Conservation (phyloP, 352 stramenopile species). For the Globisporangium recalcitrans region DNA sequence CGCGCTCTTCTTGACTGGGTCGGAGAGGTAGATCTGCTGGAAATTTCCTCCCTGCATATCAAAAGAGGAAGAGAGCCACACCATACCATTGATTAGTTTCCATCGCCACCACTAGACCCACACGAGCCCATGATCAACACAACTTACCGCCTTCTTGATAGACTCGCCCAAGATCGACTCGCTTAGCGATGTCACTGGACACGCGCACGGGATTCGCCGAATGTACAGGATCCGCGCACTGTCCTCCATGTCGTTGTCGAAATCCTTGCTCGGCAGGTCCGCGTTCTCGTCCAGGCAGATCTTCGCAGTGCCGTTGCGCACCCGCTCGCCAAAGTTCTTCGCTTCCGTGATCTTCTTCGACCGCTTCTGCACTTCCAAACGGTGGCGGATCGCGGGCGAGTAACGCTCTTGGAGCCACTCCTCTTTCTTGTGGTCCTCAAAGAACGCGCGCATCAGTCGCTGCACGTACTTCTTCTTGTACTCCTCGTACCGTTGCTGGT, state of each 20-base stretch:
- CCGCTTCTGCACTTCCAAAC: slow-evolving; percentile 58
- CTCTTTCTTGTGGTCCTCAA: slow-evolving; percentile 78
- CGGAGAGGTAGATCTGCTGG: slow-evolving; percentile 72
- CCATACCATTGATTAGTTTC: not conserved
- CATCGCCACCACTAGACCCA: slow-evolving; percentile 1
- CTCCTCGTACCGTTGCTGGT: slow-evolving; percentile 83
- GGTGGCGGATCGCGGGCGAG: slow-evolving; percentile 66
- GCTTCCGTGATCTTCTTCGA: slow-evolving; percentile 66
- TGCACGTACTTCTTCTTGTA: slow-evolving; percentile 88
- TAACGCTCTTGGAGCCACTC: slow-evolving; percentile 87
- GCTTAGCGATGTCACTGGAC: slow-evolving; percentile 56
- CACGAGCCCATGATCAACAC: not conserved
- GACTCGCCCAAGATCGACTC: slow-evolving; percentile 64
- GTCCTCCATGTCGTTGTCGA: slow-evolving; percentile 76
- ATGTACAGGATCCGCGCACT: slow-evolving; percentile 75
- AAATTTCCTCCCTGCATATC: slow-evolving; percentile 55
- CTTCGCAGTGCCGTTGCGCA: slow-evolving; percentile 41
- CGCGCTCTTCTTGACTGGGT: slow-evolving; percentile 82
- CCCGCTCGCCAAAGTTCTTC: slow-evolving; percentile 67
- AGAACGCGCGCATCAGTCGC: slow-evolving; percentile 75
- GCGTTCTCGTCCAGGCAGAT: slow-evolving; percentile 67
- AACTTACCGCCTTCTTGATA: slow-evolving; percentile 77
- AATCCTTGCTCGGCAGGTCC: slow-evolving; percentile 39
- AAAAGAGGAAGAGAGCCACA: slow-evolving; percentile 3
- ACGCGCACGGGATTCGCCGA: slow-evolving; percentile 74